Evolutionary conservation across 2,329 filamentous ascomycete species (phyloP).

Genomic region (Podosphaera fusca): DNA sequence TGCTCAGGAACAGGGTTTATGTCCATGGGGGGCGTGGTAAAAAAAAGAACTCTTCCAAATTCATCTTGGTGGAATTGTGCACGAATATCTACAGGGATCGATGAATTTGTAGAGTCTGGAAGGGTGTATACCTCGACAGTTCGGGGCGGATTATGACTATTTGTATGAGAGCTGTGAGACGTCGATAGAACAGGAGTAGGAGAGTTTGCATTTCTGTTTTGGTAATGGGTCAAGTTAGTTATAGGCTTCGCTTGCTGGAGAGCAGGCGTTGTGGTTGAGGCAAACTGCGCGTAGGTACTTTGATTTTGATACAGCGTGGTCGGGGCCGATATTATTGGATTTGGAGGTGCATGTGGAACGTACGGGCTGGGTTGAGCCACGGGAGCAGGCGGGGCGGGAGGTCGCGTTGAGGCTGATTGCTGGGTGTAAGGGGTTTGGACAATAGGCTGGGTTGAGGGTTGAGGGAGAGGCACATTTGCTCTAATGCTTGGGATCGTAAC

Average conservation of each 20-base stretch:
- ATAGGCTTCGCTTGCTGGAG: constrained; percentile 10
- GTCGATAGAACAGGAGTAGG: constrained; percentile 4
- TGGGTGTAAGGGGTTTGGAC: constrained; percentile 11
- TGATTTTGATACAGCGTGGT: constrained; percentile 10
- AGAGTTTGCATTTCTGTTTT: constrained; percentile 6
- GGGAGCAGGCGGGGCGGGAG: constrained; percentile 14
- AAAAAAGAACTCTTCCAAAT: constrained; percentile 41
- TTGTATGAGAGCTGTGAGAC: constrained; percentile 8
- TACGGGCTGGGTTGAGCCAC: constrained; percentile 13
- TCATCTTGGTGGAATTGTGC: constrained; percentile 43
- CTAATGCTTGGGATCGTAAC: constrained; percentile 10
- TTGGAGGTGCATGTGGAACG: constrained; percentile 8
- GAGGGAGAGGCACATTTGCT: constrained; percentile 11
- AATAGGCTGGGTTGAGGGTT: constrained; percentile 6
- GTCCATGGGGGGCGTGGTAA: constrained; percentile 39
- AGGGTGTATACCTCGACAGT: constrained; percentile 40
- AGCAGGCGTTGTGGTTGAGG: constrained; percentile 6
- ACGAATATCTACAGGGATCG: constrained; percentile 40
- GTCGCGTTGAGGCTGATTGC: constrained; percentile 9
- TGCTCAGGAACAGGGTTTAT: constrained; percentile 10
- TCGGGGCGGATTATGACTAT: constrained; percentile 33
- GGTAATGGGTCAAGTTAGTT: constrained; percentile 10
- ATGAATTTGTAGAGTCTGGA: constrained; percentile 36
- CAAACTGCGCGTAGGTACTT: constrained; percentile 7
- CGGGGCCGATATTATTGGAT: not conserved